These are phyloP conservation scores for Homolaphlyctis polyrhiza DNA, from an alignment of 371 early-diverging fungal genomes.

Conservation along the genomic window DNA sequence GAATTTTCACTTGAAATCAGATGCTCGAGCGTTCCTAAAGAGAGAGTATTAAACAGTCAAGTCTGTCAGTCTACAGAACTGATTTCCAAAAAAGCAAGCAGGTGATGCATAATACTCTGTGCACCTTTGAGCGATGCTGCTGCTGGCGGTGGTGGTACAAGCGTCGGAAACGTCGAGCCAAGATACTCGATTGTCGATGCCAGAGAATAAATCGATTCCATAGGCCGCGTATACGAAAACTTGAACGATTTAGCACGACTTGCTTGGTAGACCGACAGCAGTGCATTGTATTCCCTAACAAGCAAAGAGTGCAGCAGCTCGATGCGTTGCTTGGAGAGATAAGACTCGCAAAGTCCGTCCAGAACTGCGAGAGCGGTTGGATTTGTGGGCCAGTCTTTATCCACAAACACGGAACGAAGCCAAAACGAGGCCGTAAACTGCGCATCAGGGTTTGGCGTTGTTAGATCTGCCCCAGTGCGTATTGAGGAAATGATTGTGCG, in stretches of 20 bases:
- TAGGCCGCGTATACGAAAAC: conserved; percentile 15
- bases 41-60: background rate
- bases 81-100: too few species aligned
- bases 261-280: background rate
- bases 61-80: too few species aligned
- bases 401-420: conserved; percentile 16
- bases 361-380: conserved; percentile 10
- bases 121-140: background rate
- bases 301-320: conserved; percentile 6
- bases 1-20: background rate
- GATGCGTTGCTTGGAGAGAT: conserved; percentile 1
- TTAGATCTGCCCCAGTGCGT: background rate
- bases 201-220: conserved; percentile 15
- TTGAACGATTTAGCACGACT: background rate
- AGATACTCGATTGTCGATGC: conserved; percentile 16
- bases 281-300: conserved; percentile 8
- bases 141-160: conserved; percentile 4
- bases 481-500: background rate
- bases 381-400: conserved; percentile 20
- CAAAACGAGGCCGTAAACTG: conserved; percentile 11
- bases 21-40: background rate
- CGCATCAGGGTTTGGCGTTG: background rate
- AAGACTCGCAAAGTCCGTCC: conserved; percentile 14
- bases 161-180: conserved; percentile 13
- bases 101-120: too few species aligned